These are phyloP conservation scores for Lathyrus aphaca DNA, from an alignment of 306 rosid genomes.

Conservation along the genomic window DNA sequence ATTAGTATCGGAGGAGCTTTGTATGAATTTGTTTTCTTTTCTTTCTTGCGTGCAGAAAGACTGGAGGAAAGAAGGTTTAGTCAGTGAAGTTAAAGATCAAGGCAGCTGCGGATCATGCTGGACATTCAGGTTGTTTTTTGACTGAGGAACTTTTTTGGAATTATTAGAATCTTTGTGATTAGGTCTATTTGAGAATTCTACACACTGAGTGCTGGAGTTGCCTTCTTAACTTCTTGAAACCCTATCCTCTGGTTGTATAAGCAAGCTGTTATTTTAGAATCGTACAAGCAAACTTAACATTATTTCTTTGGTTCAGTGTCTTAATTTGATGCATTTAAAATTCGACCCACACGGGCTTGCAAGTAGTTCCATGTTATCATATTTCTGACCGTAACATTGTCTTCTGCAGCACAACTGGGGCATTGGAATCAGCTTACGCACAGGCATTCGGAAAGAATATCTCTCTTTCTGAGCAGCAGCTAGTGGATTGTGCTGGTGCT, in stretches of 20 bases:
- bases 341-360: background rate
- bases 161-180: background rate
- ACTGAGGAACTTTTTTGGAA: conserved; percentile 1
- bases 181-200: background rate
- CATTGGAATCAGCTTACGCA: conserved; percentile 85
- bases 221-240: conserved; percentile 4
- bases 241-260: background rate
- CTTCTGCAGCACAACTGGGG: conserved; percentile 84
- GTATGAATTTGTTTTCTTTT: conserved; percentile 28
- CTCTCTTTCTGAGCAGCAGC: conserved; percentile 96
- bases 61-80: conserved; percentile 85
- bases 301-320: background rate
- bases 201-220: background rate
- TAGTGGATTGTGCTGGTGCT: conserved; percentile 90
- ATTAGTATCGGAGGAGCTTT: background rate
- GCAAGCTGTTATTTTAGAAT: background rate
- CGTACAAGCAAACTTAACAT: background rate
- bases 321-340: background rate
- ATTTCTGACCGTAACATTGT: conserved; percentile 31
- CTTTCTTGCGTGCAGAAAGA: conserved; percentile 66
- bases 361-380: background rate
- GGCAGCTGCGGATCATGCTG: conserved; percentile 65
- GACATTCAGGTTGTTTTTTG: conserved; percentile 51
- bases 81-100: conserved; percentile 81
- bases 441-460: conserved; percentile 72